These are phyloP conservation scores for Tuber aestivum DNA, from an alignment of 495 filamentous ascomycete species.

Conservation along the genomic window DNA sequence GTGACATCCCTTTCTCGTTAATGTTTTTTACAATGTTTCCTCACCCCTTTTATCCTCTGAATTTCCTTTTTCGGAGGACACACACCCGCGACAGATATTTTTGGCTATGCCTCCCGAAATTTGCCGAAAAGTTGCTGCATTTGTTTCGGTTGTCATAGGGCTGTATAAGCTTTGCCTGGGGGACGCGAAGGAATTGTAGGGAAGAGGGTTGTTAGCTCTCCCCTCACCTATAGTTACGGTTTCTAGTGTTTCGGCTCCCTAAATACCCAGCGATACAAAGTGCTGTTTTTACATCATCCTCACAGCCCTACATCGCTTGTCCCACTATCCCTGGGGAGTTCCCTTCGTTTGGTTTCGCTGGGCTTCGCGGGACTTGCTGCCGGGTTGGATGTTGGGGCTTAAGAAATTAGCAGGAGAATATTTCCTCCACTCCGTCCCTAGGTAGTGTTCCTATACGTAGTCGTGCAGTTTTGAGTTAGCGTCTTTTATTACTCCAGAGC, in stretches of 20 bases:
- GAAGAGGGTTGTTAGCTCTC: background rate
- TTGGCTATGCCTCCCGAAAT: background rate
- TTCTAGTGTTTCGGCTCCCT: background rate
- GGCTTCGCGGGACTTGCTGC: background rate
- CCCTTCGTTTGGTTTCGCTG: background rate
- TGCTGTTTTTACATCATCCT: background rate
- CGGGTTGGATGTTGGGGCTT: background rate
- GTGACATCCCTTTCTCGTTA: background rate
- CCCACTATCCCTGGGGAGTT: background rate
- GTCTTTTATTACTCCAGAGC: background rate
- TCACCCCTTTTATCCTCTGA: background rate
- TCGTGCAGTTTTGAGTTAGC: background rate
- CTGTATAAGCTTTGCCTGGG: background rate
- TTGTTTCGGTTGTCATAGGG: background rate
- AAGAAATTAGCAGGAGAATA: background rate
- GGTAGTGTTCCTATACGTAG: background rate
- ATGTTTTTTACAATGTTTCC: background rate
- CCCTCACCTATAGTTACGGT: background rate
- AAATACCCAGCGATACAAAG: accelerated
- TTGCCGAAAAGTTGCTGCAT: background rate
- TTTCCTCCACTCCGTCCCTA: background rate
- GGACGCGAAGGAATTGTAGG: background rate
- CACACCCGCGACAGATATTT: background rate
- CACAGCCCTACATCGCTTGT: background rate
- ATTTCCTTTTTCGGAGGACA: background rate